Percentiles rank a stretch among this genome's conserved stretches.
Conservation (phyloP, 176 grass and related monocot genomes). For the Lolium perenne region DNA sequence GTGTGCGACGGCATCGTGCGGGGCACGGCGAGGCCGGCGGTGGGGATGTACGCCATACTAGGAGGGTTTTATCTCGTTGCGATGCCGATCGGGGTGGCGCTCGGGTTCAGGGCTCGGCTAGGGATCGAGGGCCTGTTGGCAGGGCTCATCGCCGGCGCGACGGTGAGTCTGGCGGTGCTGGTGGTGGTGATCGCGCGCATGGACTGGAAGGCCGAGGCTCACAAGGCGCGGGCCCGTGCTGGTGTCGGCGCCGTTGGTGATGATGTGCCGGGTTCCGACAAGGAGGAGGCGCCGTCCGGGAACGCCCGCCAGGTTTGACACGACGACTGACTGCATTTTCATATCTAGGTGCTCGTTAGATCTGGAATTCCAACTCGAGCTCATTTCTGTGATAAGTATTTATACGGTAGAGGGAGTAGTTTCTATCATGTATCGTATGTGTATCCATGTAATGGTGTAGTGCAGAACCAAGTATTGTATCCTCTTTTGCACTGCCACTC, state of each 20-base stretch:
- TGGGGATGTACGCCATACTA: conserved; percentile 70
- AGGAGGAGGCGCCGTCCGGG: neutral
- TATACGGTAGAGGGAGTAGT: no score
- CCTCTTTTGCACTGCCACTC: no score
- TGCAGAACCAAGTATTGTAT: no score
- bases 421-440: no score
- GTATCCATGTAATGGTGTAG: no score
- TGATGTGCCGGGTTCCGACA: neutral
- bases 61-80: conserved; percentile 83
- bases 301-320: neutral
- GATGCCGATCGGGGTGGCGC: conserved; percentile 59
- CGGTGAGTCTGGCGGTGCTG: conserved; percentile 50
- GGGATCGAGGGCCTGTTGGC: conserved; percentile 65
- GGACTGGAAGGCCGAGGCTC: neutral
- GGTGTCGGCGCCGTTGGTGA: neutral
- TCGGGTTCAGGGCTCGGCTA: conserved; percentile 57
- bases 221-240: conserved; percentile 46
- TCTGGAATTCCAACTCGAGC: neutral
- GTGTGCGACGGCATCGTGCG: conserved; percentile 45
- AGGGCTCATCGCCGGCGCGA: conserved; percentile 64
- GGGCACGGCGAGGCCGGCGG: conserved; percentile 55
- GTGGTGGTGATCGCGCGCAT: neutral
- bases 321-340: neutral
- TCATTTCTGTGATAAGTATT: no score
- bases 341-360: neutral